Base-by-base conservation (phyloP, 352 stramenopile species). In the Blastocystis sp. region DNA sequence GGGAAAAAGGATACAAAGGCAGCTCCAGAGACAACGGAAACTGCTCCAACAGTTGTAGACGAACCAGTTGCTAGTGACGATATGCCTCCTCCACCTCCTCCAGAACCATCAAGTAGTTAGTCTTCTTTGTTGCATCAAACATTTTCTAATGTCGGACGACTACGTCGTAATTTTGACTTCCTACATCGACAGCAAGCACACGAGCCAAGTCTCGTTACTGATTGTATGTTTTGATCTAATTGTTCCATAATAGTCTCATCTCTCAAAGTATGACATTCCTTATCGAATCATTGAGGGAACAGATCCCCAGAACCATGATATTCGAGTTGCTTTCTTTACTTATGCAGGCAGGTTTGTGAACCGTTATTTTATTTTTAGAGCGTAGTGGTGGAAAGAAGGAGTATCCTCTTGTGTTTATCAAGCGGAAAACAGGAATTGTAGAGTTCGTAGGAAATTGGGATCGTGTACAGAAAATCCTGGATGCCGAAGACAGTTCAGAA, bases 401-500 rank as follows among this genome's bases (percentile, higher is more conserved):
- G 20, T 73, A 73, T 20, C 63, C 63, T 9, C 63, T 73, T 39
- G 30, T 73, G 9, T 73, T 73, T 37, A 41, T 73, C 20, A 30
- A 47, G 8, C 63, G 63, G 26, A n/a, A 30, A 16, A 20, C 63
- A 26, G 63, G n/a, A 9, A 47, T 39, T 37, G 39, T 73, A 16
- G 63, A 73, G 63, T 73, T 73, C 13, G 63, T 73, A 11, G 63
- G 63, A 1, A 73, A 73, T 39, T 73, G 63, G 63, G 26, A 73
- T 45, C 11, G 9, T 41, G 63, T 73, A 9, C 24, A 73, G 20
- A 73, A 73, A 41, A 37, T 73, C 16, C 30, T 73, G 24, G 63
- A 73, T 5, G 63, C 63, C 16, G 26, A 45, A 16, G 39, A 73
- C 24, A 41, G 47, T 18, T 43, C 63, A 45, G 24, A 30, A 37